These are phyloP conservation scores for Epichloe coenophiala DNA, from an alignment of 2,329 filamentous ascomycete species.

Conservation along the genomic window DNA sequence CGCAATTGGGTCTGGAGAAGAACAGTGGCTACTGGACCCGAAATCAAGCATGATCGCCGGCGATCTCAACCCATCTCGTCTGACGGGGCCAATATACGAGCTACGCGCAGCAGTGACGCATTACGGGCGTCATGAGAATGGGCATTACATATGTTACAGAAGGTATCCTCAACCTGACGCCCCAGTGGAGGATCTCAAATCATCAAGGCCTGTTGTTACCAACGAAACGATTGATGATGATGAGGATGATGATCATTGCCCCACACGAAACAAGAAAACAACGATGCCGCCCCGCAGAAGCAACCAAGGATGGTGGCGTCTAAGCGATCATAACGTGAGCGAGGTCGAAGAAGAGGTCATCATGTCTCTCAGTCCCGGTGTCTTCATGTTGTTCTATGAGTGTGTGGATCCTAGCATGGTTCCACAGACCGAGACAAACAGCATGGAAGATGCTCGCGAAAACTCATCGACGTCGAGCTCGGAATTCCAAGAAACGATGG, in stretches of 20 bases:
- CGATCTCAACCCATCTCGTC: conserved; percentile 32
- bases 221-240: conserved; percentile 5
- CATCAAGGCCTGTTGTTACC: background rate
- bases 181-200: background rate
- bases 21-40: conserved; percentile 60
- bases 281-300: conserved; percentile 1
- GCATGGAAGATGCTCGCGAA: conserved; percentile 10
- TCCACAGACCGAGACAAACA: conserved; percentile 18
- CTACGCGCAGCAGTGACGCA: conserved; percentile 79
- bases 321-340: conserved; percentile 80
- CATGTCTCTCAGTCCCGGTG: conserved; percentile 56
- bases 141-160: conserved; percentile 87
- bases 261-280: conserved; percentile 3
- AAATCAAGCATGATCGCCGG: conserved; percentile 60
- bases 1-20: conserved; percentile 23
- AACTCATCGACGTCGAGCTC: background rate
- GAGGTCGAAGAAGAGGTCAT: conserved; percentile 61
- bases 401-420: conserved; percentile 43
- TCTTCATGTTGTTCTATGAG: conserved; percentile 98
- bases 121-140: conserved; percentile 82
- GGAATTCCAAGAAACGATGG: background rate
- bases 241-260: conserved; percentile 4
- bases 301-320: conserved; percentile 64
- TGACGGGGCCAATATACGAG: conserved; percentile 53
- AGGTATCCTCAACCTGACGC: conserved; percentile 39